Percentiles rank a stretch among this genome's conserved stretches.
These are phyloP conservation scores for Geotrichum cucujoidarum DNA, from an alignment of 1,139 yeast genomes.

Conservation along the genomic window DNA sequence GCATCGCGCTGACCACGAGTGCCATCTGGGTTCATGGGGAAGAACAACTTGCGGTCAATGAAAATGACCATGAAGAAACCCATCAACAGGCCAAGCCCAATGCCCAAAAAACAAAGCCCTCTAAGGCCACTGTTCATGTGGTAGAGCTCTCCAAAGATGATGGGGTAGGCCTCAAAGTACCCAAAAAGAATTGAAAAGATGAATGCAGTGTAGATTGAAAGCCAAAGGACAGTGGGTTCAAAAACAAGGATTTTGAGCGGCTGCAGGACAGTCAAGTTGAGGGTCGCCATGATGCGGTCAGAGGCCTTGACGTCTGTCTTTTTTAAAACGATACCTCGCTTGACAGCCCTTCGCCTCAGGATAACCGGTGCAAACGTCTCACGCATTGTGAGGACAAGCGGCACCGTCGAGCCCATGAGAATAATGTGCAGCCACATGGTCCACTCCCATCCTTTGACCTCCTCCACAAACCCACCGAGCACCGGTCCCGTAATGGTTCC, in stretches of 20 bases:
- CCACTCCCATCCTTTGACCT: slow-evolving; percentile 71
- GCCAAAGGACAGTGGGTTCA: slow-evolving; percentile 19
- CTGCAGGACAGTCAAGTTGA: slow-evolving; percentile 32
- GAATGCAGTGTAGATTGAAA: slow-evolving; percentile 21
- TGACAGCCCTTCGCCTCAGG: slow-evolving; percentile 53
- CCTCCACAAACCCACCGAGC: slow-evolving; percentile 72
- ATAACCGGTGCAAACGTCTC: slow-evolving; percentile 67
- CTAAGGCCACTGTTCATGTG: slow-evolving; percentile 5
- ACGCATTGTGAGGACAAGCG: slow-evolving; percentile 50
- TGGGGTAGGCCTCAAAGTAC: slow-evolving; percentile 28
- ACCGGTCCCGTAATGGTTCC: slow-evolving; percentile 84
- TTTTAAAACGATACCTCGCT: slow-evolving; percentile 50
- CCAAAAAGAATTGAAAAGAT: slow-evolving; percentile 19
- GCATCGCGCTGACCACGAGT: slow-evolving; percentile 13
- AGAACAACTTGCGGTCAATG: slow-evolving; percentile 40
- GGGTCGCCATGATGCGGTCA: slow-evolving; percentile 39
- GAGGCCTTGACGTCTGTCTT: slow-evolving; percentile 30
- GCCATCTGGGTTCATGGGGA: slow-evolving; percentile 17
- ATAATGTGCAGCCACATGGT: slow-evolving; percentile 69
- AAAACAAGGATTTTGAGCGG: slow-evolving; percentile 16
- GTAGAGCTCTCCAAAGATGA: slow-evolving; percentile 24
- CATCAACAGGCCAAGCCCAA: slow-evolving; percentile 33
- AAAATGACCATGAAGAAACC: slow-evolving; percentile 15
- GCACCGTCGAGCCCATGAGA: slow-evolving; percentile 61
- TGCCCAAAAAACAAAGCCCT: slow-evolving; percentile 15